Base-by-base conservation (phyloP, 2,329 filamentous ascomycete species). In the Knufia petricola region DNA sequence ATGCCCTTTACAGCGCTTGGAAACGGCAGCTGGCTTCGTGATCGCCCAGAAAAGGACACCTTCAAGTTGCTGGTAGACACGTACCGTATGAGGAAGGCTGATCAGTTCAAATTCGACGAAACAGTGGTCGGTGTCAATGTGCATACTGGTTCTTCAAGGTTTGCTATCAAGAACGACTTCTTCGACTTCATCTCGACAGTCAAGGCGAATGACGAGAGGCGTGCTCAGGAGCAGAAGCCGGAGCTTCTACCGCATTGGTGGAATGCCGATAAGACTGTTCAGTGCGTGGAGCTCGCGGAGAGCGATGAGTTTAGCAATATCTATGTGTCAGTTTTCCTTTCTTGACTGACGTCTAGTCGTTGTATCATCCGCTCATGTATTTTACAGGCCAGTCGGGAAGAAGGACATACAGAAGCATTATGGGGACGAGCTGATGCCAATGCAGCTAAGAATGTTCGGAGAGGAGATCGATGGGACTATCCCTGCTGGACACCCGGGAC, bases 391-490 rank as follows among this genome's bases (percentile, higher is more conserved):
- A 20, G 34, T 37, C n/a, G n/a, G 4, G 4, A 6, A n/a, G n/a
- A 7, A 37, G 13, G 34, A 37, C 4, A 20, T 74, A 26, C 60
- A 64, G 4, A 61, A 69, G 21, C 63, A 69, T 41, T 76, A 76
- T 40, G 64, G 64, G 2, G 66, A 75, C 43, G 3, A 45, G 0
- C 55, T 55, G 2, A 73, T 75, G 50, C 67, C 72, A 1, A 73
- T 74, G 70, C 69, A 75, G 63, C 59, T 77, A 41, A 64, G 73
- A 13, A 69, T 76, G 66, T 59, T 75, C 17, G 67, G 61, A 3
- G 70, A 75, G 55, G 6, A 37, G 34, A 20, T 37, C 4, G 34
- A 37, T 37, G 34, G 34, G n/a, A n/a, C 30, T 9, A 8, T 32
- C 9, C 8, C n/a, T n/a, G n/a, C n/a, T 8, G 30, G 30, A 32